Evolutionary conservation across 1,284 basidiomycete genomes (phyloP), one percentile per base, ranked within the genome.

Genomic region (Papiliotrema fonsecae): DNA sequence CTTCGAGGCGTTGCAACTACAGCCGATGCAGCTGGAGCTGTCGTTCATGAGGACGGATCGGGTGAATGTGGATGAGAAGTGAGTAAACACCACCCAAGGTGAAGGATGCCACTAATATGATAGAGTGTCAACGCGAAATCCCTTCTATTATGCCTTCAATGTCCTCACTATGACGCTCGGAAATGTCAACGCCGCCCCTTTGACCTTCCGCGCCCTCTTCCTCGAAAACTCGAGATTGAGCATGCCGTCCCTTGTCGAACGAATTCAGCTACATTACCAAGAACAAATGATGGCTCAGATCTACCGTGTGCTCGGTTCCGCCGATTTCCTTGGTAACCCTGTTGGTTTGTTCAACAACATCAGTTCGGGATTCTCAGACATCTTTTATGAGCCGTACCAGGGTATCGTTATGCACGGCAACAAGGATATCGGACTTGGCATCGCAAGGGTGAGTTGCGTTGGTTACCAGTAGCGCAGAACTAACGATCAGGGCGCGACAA

Each of bases 361-460:
- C 66, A 94, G 90, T 66, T 97, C 92, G 22, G 96, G 96, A n/a
- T 90, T 98, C 7, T 87, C 88, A 41, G 96, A 98, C 71, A 93
- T 98, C 60, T 98, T 98, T 78, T 97, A 98, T 65, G 96, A 97
- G 73, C 96, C 96, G 9, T 97, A 94, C 77, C 87, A 96, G 55
- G 94, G 94, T 31, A 87, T 94, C 30, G 87, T 99, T 49, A 90
- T 97, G 83, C 92, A 96, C 65, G 96, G 96, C 16, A 93, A 96
- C 73, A 86, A 84, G 64, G 96, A 98, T 61, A 76, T 99, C 18
- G 96, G 96, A 1, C 83, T 94, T 55, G 92, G 96, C n/a, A 91
- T 99, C 50, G 96, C 96, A 2, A 88, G 93, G 78, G 88, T 88
- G 61, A 53, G 74, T 60, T 3, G 16, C 14, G 26, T 19, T 22